phyloP scores from a whole-genome alignment of 2,329 filamentous ascomycete species.

The Colletotrichum chlorophyti region DNA sequence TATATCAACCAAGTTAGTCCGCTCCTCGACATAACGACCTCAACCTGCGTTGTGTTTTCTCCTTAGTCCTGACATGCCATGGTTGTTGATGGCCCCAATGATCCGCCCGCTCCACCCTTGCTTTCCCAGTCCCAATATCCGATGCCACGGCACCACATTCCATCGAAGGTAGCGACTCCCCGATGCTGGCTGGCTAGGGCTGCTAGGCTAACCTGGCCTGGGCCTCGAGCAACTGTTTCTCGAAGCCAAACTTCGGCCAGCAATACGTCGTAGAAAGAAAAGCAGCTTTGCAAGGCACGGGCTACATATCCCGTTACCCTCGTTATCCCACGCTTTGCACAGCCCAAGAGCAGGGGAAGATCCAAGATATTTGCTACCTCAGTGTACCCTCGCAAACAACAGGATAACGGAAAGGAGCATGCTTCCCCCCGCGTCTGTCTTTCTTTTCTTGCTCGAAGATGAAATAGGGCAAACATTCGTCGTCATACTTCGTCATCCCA shows the following conservation, averaged over 20 bases:
- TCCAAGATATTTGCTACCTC: no score
- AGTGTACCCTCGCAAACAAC: no score
- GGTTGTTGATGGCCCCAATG: neutral
- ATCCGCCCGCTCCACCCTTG: constrained; percentile 19
- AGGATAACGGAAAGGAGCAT: constrained; percentile 6
- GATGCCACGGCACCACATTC: constrained; percentile 18
- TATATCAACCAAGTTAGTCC: no score
- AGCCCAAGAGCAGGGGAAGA: no score
- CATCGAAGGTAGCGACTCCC: constrained; percentile 24
- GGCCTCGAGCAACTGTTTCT: constrained; percentile 1
- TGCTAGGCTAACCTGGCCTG: no score
- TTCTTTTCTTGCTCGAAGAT: neutral
- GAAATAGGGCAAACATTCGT: constrained; percentile 1
- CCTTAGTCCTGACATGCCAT: no score
- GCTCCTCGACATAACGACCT: no score
- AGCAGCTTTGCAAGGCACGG: no score
- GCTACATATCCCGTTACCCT: neutral
- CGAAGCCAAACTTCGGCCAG: no score
- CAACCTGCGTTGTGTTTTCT: no score
- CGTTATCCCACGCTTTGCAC: constrained; percentile 5
- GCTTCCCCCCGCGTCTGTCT: neutral
- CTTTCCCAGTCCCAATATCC: constrained; percentile 23
- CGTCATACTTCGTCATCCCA: constrained; percentile 21
- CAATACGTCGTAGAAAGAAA: no score
- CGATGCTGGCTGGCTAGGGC: neutral